Base-by-base conservation (phyloP, 768 basidiomycete genomes). In the Mycena rebaudengoi region DNA sequence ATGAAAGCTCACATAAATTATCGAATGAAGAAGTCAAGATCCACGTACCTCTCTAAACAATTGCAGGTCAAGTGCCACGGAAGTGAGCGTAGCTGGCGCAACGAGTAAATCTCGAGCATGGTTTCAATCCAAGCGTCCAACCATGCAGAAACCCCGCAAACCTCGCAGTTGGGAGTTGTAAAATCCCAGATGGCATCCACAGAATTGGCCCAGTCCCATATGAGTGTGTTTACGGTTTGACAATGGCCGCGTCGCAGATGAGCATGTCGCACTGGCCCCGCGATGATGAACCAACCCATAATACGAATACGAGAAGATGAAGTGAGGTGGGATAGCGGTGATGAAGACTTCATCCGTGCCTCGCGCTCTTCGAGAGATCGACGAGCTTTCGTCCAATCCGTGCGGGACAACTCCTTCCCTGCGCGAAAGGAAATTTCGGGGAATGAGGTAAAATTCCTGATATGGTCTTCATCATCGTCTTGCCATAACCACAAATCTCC, bases 211-310 rank as follows among this genome's bases (percentile, higher is more conserved):
- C 45, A 54, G n/a, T 3, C 2, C 8, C 14, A 5, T 18, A 54
- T 37, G 5, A n/a, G 13, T 16, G 7, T 2, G 41, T 21, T 3
- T 10, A 44, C 28, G 25, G n/a, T 18, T 29, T 30, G 16, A 20
- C 6, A 18, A 37, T 43, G 23, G 26, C 30, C 20, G 35, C 8
- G 18, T 20, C 35, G 23, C n/a, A n/a, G n/a, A n/a, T n/a, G n/a
- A n/a, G n/a, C n/a, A n/a, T 40, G 37, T 16, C 39, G 29, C 7
- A 30, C 16, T 14, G 39, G 49, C 1, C 40, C 41, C 30, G 59
- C 50, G 0, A 52, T 21, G n/a, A 60, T 46, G 4, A 62, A 29
- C 60, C 60, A 62, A n/a, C 28, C 60, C 11, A 62, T 48, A 23
- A 62, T 25, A n/a, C 28, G 29, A 18, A 62, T 23, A 26, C 60